Evolutionary conservation across 2,329 filamentous ascomycete genomes (phyloP).

Genomic region (Penicillium aurantiogriseum): DNA sequence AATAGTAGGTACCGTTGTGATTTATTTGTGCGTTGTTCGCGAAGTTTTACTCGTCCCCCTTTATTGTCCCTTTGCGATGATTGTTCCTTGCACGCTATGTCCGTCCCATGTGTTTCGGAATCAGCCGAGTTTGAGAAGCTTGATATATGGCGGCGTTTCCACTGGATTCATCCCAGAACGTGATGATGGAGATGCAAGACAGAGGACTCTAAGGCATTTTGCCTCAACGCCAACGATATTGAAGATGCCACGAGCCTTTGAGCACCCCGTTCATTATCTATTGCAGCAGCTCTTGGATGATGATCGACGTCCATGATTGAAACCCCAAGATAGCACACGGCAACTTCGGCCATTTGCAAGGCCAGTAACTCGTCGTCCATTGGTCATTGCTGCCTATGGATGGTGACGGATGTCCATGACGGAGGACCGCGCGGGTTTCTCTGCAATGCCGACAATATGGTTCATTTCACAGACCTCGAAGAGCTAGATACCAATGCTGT

Average conservation of each 20-base stretch:
- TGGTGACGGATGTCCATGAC: background rate
- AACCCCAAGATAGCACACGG: background rate
- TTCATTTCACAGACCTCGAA: background rate
- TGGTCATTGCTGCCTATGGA: background rate
- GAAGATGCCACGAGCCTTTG: background rate
- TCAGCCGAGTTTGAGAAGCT: background rate
- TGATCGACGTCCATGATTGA: background rate
- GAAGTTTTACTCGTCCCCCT: background rate
- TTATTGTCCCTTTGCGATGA: background rate
- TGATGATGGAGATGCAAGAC: background rate
- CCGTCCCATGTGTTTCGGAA: background rate
- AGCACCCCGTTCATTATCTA: background rate
- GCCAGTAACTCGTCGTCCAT: background rate
- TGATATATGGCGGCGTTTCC: background rate
- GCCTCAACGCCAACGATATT: background rate
- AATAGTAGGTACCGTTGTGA: slow-evolving; percentile 66
- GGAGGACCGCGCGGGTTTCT: background rate
- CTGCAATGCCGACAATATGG: background rate
- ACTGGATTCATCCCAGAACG: background rate
- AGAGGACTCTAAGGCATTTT: background rate
- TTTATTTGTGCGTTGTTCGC: background rate
- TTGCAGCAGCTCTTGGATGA: background rate
- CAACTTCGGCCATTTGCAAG: background rate
- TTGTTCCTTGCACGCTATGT: background rate
- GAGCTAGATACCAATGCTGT: no score